phyloP scores from a whole-genome alignment of 2,329 filamentous ascomycete genomes.

The Phyllosticta citribraziliensis region DNA sequence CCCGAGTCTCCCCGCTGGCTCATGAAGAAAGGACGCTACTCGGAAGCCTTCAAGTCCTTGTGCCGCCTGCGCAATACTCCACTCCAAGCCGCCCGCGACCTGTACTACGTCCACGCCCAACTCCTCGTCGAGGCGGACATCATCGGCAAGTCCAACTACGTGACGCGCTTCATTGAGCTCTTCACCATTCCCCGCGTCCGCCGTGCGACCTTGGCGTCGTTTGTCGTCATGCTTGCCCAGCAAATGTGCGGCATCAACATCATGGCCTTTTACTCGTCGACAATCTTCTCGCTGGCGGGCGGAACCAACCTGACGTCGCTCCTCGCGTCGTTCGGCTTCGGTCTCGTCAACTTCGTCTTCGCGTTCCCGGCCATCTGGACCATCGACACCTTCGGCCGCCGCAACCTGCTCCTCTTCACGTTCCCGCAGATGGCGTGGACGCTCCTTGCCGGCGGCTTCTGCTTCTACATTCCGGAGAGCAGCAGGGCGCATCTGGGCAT shows the following conservation, averaged over 20 bases:
- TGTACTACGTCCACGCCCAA: slow-evolving; percentile 33
- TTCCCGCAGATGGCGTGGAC: slow-evolving; percentile 43
- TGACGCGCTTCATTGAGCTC: slow-evolving; percentile 41
- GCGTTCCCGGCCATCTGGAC: slow-evolving; percentile 50
- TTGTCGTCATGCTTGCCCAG: slow-evolving; percentile 64
- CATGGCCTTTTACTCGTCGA: slow-evolving; percentile 43
- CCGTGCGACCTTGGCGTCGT: slow-evolving; percentile 65
- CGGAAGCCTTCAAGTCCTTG: slow-evolving; percentile 30
- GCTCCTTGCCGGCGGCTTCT: slow-evolving; percentile 39
- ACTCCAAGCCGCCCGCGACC: slow-evolving; percentile 33
- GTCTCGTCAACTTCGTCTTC: slow-evolving; percentile 49
- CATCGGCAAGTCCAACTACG: slow-evolving; percentile 28
- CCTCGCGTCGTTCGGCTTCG: slow-evolving; percentile 50
- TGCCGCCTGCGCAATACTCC: slow-evolving; percentile 29
- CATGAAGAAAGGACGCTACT: slow-evolving; percentile 32
- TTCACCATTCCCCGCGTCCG: slow-evolving; percentile 61
- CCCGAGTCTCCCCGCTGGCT: slow-evolving; percentile 31
- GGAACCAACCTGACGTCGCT: slow-evolving; percentile 26
- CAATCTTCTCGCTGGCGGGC: slow-evolving; percentile 38
- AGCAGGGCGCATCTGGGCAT: slow-evolving; percentile 36
- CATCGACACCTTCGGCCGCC: slow-evolving; percentile 45
- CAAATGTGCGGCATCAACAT: slow-evolving; percentile 49
- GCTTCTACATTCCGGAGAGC: slow-evolving; percentile 39
- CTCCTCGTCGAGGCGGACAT: slow-evolving; percentile 26
- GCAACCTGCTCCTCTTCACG: slow-evolving; percentile 39